Conservation (phyloP, 2,329 filamentous ascomycete genomes). For the Diaporthe nobilis region DNA sequence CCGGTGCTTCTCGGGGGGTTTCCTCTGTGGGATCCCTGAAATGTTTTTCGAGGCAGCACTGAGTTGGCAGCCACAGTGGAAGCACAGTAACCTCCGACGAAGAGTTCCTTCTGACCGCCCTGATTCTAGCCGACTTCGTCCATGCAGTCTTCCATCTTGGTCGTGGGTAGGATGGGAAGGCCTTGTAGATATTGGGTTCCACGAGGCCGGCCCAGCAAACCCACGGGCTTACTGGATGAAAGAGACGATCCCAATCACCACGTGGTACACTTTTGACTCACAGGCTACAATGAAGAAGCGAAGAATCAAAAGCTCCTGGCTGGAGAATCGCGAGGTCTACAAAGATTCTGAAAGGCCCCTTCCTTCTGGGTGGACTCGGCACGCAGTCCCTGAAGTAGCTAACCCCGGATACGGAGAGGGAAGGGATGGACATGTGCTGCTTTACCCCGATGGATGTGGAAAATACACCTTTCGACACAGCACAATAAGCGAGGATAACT, state of each 20-base stretch:
- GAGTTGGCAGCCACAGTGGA: background rate
- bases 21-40: background rate
- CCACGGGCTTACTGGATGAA: background rate
- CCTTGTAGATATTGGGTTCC: background rate
- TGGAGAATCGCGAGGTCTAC: background rate
- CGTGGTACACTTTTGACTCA: background rate
- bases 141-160: background rate
- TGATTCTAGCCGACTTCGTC: background rate
- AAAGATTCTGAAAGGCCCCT: background rate
- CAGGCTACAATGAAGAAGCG: background rate
- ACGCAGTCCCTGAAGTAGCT: background rate
- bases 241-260: background rate
- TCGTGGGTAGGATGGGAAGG: conserved; percentile 5
- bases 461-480: background rate
- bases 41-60: conserved; percentile 20
- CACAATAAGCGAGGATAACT: background rate
- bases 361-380: background rate
- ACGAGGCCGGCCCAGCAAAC: background rate
- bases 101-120: background rate
- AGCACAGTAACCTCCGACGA: background rate
- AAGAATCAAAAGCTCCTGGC: background rate
- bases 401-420: background rate
- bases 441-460: background rate
- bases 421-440: background rate
- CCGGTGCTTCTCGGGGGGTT: background rate